Evolutionary conservation across 345 rosid genomes (phyloP), one percentile per base, ranked within the genome.

Genomic region (Xanthoceras sorbifolium): DNA sequence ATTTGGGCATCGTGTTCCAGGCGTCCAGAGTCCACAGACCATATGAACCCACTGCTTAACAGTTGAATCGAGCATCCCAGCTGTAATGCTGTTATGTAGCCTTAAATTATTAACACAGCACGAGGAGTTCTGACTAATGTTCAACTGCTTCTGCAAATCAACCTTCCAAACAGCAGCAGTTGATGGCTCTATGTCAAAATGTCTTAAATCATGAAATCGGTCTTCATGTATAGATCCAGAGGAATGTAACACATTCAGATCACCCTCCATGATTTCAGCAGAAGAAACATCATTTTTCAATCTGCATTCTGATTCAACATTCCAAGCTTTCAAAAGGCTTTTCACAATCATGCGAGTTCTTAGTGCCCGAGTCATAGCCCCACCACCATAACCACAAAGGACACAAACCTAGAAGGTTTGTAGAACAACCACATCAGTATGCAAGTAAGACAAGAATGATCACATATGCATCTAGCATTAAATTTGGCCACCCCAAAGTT

Each of bases 21-120:
- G 85, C 9, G 86, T 87, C 90, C 90, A 87, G 72, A 87, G 90
- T 40, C 87, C 87, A 82, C 90, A 87, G 63, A 87, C 90, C 87
- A 83, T 84, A 81, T 87, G 90, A 75, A 87, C 81, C 90, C 90
- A 87, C 74, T 84, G 90, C 82, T 82, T 87, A 44, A 82, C 82
- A 69, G 82, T 79, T 52, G 85, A 73, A 83, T 87, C 87, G 66
- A 68, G 72, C 32, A 69, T 44, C 73, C 87, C 87, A 3, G 77
- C 82, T 14, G 76, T 84, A 60, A 87, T 72, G 70, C 90, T 87
- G 66, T 84, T 87, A 64, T 69, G 74, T 46, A 84, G 61, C 76
- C 82, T 78, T 31, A 77, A 63, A 63, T 73, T 54, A 50, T 69
- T 42, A 59, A 25, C 23, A 79, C 34, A n/a, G 68, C 50, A 29